Base-by-base conservation (phyloP, 2,329 filamentous ascomycete genomes). In the Cylindrodendrum hubeiense region DNA sequence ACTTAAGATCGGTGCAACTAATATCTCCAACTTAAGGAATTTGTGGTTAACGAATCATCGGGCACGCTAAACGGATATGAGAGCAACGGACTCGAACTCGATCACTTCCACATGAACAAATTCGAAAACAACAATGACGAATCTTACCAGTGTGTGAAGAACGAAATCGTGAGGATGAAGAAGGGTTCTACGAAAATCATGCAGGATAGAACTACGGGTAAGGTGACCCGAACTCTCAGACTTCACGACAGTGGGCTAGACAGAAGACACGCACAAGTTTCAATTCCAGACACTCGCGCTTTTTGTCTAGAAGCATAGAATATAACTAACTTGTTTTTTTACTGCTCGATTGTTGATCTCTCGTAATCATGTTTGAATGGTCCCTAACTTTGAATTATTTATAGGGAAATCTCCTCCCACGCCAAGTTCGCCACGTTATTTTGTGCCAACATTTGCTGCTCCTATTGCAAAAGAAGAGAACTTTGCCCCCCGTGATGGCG, bases 71-170 rank as follows among this genome's bases (percentile, higher is more conserved):
- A 28, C 26, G 50, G 50, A 10, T 30, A 59, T 15, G 10, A 28
- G n/a, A 66, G 52, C 13, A 13, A 55, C 9, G 64, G 59, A 2
- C 64, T 66, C 12, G 15, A 19, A 10, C 44, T 63, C 8, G 50
- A 63, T 10, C 64, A 66, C 37, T 66, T 66, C 19, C 13, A 39
- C 7, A 55, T 66, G 47, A 66, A 66, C 59, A 66, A 66, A 30
- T 66, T 63, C 17, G 26, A 60, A 24, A 30, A 49, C 33, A 22
- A 28, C 1, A 13, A 66, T 2, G 59, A 66, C 22, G 24, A 37
- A 2, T 22, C 59, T 30, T 66, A 41, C 43, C 15, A 49, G 15
- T 17, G 21, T 5, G 58, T 61, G 5, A 37, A 24, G 9, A 8
- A 22, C 4, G 30, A 61, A 50, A 39, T 61, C 13, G 13, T 41